Base-by-base conservation (phyloP, 345 rosid genomes). In the Aurinia saxatilis region DNA sequence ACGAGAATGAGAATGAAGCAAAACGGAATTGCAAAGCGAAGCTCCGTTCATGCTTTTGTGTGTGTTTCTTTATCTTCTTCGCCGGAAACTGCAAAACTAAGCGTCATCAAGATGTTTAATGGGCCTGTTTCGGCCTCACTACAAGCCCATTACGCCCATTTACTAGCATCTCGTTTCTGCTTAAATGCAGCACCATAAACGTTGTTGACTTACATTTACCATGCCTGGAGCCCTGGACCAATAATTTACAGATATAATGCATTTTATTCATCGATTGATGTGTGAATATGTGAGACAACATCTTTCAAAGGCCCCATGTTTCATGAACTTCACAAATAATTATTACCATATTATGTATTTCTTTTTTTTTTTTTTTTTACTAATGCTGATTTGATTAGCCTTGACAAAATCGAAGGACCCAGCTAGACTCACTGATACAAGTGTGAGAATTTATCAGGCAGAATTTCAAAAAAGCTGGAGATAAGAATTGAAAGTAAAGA, bases 41-140 rank as follows among this genome's bases (percentile, higher is more conserved):
- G 75, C 47, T 52, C 73, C 65, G 63, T 61, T 68, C 44, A 66
- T 36, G 61, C 7, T 45, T n/a, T n/a, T 16, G 4, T 68, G 47
- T 60, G 66, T 41, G 34, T 41, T 65, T 73, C 59, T 57, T 70
- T 63, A 70, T 70, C 68, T 47, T 53, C 73, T 55, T 63, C 74
- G 10, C 12, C 9, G 30, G 6, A 27, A n/a, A n/a, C n/a, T n/a
- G n/a, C 30, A 27, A 33, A 50, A 50, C 37, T 12, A 37, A 19
- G 16, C 27, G 52, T 7, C 14, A 13, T 25, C 23, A 8, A 12
- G 7, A 7, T 40, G 2, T 1, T 15, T 13, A 44, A 35, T 35
- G 67, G 60, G 67, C 66, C 47, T 38, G 2, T 15, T 44, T 16
- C 0, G 19, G 38, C 6, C 46, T 38, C 0, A 18, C 5, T 6